Conservation (phyloP, 495 filamentous ascomycete genomes). For the Aspergillus ostianus region DNA sequence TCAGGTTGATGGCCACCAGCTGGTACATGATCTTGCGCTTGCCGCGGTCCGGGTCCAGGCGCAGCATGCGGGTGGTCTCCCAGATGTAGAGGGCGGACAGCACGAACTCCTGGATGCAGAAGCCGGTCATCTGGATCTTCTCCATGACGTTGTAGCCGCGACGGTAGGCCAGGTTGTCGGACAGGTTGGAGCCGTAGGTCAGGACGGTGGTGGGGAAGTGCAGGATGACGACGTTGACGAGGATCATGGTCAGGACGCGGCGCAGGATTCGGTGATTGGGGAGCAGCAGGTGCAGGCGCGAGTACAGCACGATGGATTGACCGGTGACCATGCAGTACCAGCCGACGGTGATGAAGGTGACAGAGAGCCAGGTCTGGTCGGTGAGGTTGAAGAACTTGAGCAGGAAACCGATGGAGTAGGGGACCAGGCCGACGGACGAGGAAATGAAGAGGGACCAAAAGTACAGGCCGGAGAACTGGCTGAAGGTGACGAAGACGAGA, state of each 20-base stretch:
- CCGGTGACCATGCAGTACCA: constrained; percentile 67
- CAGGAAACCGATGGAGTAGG: constrained; percentile 59
- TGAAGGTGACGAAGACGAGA: constrained; percentile 56
- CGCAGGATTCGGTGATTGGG: constrained; percentile 49
- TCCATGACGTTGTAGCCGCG: constrained; percentile 56
- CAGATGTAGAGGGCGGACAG: constrained; percentile 61
- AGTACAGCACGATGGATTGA: constrained; percentile 66
- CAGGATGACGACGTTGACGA: constrained; percentile 51
- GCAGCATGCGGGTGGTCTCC: constrained; percentile 51
- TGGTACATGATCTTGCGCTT: constrained; percentile 56
- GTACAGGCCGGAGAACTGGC: constrained; percentile 52
- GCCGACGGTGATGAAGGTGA: constrained; percentile 51
- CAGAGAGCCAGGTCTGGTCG: constrained; percentile 35
- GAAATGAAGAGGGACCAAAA: constrained; percentile 57
- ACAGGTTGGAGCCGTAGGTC: constrained; percentile 55
- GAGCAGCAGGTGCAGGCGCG: constrained; percentile 62
- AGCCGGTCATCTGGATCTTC: constrained; percentile 62
- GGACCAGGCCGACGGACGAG: constrained; percentile 53
- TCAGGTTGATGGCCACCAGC: constrained; percentile 55
- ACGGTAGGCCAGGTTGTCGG: constrained; percentile 24
- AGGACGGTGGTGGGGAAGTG: constrained; percentile 58
- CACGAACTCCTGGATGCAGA: constrained; percentile 60
- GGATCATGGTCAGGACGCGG: constrained; percentile 56
- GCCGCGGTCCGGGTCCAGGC: constrained; percentile 39
- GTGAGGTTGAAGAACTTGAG: constrained; percentile 58